A percentile compares a stretch with the other conserved stretches of the same genome.
phyloP scores from a whole-genome alignment of 306 rosid genomes.

The Calophaca sinica region DNA sequence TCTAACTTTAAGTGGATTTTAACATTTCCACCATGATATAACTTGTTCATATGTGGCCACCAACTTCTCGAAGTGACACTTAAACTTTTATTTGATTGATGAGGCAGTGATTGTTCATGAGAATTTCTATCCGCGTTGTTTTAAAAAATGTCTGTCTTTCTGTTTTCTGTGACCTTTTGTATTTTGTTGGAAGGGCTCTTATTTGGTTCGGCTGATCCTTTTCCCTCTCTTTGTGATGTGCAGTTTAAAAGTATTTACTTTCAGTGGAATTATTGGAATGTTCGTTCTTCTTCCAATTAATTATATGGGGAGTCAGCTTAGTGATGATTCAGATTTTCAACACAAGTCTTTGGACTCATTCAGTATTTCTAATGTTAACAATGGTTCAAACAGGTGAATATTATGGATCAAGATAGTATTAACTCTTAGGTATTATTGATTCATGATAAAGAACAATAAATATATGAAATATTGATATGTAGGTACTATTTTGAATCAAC shows the following conservation, averaged over 20 bases:
- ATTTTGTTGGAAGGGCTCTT: constrained; percentile 34
- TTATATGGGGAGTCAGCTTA: constrained; percentile 73
- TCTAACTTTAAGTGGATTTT: constrained; percentile 9
- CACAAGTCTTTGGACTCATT: constrained; percentile 80
- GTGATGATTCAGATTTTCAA: constrained; percentile 61
- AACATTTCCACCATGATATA: constrained; percentile 10
- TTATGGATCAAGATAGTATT: constrained; percentile 39
- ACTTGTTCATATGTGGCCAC: constrained; percentile 6
- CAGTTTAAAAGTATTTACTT: constrained; percentile 72
- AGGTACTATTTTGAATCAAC: constrained; percentile 15
- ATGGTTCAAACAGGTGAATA: constrained; percentile 81
- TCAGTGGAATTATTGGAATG: constrained; percentile 74
- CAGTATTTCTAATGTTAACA: constrained; percentile 77
- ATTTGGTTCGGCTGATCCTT: constrained; percentile 40
- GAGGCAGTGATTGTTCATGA: constrained; percentile 36
- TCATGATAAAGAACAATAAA: constrained; percentile 31
- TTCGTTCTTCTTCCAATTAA: constrained; percentile 76
- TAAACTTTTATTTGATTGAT: constrained; percentile 6
- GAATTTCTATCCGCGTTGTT: constrained; percentile 20
- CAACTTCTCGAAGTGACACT: not conserved
- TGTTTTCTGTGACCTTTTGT: constrained; percentile 17
- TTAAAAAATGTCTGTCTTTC: constrained; percentile 21
- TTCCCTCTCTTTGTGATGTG: constrained; percentile 13
- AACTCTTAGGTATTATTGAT: constrained; percentile 2
- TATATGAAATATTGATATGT: constrained; percentile 16